Percentiles rank a stretch among this genome's conserved stretches.
Conservation (phyloP, 1,284 basidiomycete genomes). For the Sutorius eximius region DNA sequence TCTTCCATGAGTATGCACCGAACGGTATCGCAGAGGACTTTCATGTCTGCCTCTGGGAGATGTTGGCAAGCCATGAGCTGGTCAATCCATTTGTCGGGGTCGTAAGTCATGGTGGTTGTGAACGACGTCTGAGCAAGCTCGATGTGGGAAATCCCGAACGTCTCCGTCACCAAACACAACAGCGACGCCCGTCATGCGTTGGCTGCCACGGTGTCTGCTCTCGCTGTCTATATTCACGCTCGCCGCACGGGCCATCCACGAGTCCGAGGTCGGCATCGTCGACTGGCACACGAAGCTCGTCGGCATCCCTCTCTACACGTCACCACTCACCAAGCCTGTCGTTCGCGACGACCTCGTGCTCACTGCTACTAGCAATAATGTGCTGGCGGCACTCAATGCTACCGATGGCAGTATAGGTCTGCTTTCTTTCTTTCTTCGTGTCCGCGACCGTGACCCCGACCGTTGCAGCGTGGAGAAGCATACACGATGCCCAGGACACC, state of each 20-base stretch:
- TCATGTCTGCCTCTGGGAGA: constrained; percentile 91
- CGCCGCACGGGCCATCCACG: constrained; percentile 50
- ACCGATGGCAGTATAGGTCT: constrained; percentile 72
- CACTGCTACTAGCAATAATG: constrained; percentile 73
- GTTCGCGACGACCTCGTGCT: constrained; percentile 62
- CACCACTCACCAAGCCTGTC: constrained; percentile 51
- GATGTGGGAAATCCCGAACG: constrained; percentile 23
- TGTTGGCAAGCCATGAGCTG: constrained; percentile 84
- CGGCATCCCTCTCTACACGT: constrained; percentile 63
- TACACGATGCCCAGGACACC: constrained; percentile 65
- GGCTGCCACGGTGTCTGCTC: constrained; percentile 16
- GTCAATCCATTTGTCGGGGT: constrained; percentile 73
- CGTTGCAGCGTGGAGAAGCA: constrained; percentile 75
- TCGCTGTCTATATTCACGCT: constrained; percentile 11
- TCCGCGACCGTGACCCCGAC: constrained; percentile 8
- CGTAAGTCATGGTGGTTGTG: constrained; percentile 35
- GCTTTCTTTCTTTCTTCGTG: neutral
- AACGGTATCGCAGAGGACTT: constrained; percentile 83
- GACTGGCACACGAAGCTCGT: constrained; percentile 84
- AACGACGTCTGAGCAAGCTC: neutral
- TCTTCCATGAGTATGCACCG: constrained; percentile 89
- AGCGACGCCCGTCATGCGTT: constrained; percentile 17
- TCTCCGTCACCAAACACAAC: neutral
- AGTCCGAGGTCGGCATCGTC: constrained; percentile 77
- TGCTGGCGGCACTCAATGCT: constrained; percentile 75